Conservation (phyloP, 1,139 yeast genomes). For the Sugiyamaella castrensis region DNA sequence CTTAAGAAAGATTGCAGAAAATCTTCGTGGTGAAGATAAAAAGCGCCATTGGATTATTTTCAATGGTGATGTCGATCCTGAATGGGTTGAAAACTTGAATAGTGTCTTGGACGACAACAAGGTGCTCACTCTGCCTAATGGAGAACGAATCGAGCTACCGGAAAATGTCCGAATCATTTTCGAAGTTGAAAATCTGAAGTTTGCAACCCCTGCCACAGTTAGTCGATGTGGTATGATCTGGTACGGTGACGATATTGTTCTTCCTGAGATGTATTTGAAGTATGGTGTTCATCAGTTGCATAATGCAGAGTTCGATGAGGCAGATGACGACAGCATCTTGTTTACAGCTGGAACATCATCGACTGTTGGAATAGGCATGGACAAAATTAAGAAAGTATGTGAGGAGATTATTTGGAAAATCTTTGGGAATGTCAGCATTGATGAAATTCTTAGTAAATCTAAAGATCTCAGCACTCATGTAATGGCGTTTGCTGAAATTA, state of each 20-base stretch:
- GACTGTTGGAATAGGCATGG: neutral
- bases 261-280: conserved; percentile 28
- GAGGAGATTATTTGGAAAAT: conserved; percentile 11
- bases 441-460: conserved; percentile 28
- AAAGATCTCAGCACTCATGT: conserved; percentile 43
- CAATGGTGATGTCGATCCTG: conserved; percentile 93
- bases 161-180: conserved; percentile 62
- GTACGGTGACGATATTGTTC: conserved; percentile 48
- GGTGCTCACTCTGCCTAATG: conserved; percentile 78
- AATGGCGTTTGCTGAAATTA: conserved; percentile 48
- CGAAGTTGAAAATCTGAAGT: conserved; percentile 65
- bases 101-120: conserved; percentile 89
- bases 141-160: conserved; percentile 75
- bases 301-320: conserved; percentile 22
- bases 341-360: conserved; percentile 17
- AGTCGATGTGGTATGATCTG: conserved; percentile 92
- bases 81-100: conserved; percentile 89
- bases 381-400: conserved; percentile 16
- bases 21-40: conserved; percentile 55
- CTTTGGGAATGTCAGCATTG: conserved; percentile 24
- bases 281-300: conserved; percentile 4
- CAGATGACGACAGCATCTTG: conserved; percentile 30
- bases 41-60: conserved; percentile 75
- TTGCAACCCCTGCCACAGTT: conserved; percentile 87
- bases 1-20: conserved; percentile 57